Evolutionary conservation across 2,329 filamentous ascomycete genomes (phyloP).

Genomic region (Aschersonia sp.): DNA sequence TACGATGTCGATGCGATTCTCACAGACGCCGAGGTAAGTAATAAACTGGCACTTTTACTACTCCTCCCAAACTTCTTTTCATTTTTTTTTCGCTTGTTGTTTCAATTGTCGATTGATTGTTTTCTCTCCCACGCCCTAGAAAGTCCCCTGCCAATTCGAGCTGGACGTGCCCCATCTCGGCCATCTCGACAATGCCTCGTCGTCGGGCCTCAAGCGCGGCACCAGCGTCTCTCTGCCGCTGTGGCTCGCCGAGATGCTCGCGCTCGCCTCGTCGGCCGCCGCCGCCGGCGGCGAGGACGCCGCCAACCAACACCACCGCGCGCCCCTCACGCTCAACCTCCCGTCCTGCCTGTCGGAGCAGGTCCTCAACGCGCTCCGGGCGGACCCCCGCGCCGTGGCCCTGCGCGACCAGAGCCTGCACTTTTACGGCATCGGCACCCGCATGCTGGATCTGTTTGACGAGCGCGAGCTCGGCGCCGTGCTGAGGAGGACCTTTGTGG

Average conservation of each 20-base stretch:
- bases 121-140: conserved; percentile 32
- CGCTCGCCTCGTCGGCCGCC: conserved; percentile 37
- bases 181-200: conserved; percentile 65
- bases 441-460: conserved; percentile 83
- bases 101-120: too few relatives aligned
- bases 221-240: conserved; percentile 73
- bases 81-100: too few relatives aligned
- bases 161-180: conserved; percentile 77
- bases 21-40: conserved; percentile 62
- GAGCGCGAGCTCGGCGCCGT: conserved; percentile 64
- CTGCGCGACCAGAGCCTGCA: conserved; percentile 70
- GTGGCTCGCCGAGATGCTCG: conserved; percentile 92
- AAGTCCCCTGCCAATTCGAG: conserved; percentile 92
- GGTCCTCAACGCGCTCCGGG: conserved; percentile 80
- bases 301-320: conserved; percentile 17
- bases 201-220: conserved; percentile 57
- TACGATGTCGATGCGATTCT: conserved; percentile 77
- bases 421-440: conserved; percentile 74
- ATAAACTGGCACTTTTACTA: not conserved
- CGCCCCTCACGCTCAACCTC: conserved; percentile 67
- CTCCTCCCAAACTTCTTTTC: too few relatives aligned
- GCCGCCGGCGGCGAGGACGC: conserved; percentile 25
- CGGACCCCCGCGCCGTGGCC: conserved; percentile 75
- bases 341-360: conserved; percentile 62
- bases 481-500: conserved; percentile 64